phyloP scores from a whole-genome alignment of 768 basidiomycete genomes.

The Mrakia blollopis region DNA sequence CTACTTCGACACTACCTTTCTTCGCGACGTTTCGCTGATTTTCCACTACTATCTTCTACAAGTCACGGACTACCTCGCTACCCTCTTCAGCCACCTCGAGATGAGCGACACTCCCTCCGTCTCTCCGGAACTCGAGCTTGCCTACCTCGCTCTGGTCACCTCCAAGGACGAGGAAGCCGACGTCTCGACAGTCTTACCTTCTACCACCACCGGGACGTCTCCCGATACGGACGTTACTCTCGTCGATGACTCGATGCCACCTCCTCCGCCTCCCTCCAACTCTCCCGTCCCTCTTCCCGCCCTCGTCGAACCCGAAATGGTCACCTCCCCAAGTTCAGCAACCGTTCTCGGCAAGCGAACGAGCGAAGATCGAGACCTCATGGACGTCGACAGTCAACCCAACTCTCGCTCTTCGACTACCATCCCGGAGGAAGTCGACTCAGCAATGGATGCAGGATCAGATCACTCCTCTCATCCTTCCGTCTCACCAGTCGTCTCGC shows the following conservation, averaged over 20 bases:
- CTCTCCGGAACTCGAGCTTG: conserved; percentile 77
- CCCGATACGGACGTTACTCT: conserved; percentile 18
- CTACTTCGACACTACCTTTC: not conserved
- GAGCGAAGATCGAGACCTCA: conserved; percentile 30
- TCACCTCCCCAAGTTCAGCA: not conserved
- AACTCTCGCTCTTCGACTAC: conserved; percentile 1
- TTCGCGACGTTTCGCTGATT: not conserved
- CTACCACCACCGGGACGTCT: not conserved
- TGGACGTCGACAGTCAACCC: conserved; percentile 26
- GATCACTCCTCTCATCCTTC: conserved; percentile 22
- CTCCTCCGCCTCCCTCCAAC: not conserved
- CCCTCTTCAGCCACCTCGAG: conserved; percentile 72
- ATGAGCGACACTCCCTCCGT: conserved; percentile 61
- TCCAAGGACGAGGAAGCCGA: conserved; percentile 51
- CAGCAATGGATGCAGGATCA: conserved; percentile 22
- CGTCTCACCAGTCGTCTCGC: not conserved
- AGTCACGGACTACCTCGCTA: conserved; percentile 78
- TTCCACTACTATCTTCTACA: conserved; percentile 21
- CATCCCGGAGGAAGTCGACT: conserved; percentile 4
- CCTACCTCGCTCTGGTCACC: conserved; percentile 84
- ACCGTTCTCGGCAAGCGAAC: conserved; percentile 32
- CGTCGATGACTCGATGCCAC: conserved; percentile 14
- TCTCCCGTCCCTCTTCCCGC: not conserved
- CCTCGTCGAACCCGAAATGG: not conserved
- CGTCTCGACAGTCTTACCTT: not conserved